Evolutionary conservation across 768 basidiomycete genomes (phyloP), one percentile per base, ranked within the genome.

Genomic region (Rhizopogon sp.): DNA sequence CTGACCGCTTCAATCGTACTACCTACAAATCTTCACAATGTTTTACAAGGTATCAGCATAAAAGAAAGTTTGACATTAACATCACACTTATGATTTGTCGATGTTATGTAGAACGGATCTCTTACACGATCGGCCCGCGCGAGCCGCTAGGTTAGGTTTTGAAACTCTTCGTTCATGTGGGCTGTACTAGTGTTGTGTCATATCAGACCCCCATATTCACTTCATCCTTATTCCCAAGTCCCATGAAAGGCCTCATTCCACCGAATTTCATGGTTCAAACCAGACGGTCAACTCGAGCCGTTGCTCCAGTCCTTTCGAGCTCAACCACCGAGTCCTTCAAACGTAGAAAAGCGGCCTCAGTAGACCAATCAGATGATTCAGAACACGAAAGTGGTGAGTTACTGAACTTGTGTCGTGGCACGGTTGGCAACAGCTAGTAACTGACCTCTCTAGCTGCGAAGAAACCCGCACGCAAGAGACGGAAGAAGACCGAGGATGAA

Each of bases 121-220:
- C 22, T 25, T 25, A 25, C 25, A 25, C 25, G 25, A 25, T 1
- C 25, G 25, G 25, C 25, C 25, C 25, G 25, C 25, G 25, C 25
- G 25, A 25, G 25, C 25, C 25, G 25, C 25, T 25, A 5, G 25
- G 25, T 25, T 25, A 5, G 25, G 4, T 25, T 25, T 25, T 25
- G 3, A 25, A 5, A 25, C 25, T 25, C 25, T 25, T 25, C 25
- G 25, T 25, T 25, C 25, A 25, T 25, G 25, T 25, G 3, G 4
- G 25, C 88, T 89, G 39, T 84, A 84, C 60, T 83, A 82, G 64
- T 85, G 84, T 54, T 83, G 76, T 63, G 83, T 76, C 57, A 85
- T 85, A 63, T 83, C 83, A 47, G 81, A 73, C 84, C 83, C 5
- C 2, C 20, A 13, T 7, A 11, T 35, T 6, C 2, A 22, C 20